Base-by-base conservation (phyloP, 768 basidiomycete species). In the Suillus plorans region DNA sequence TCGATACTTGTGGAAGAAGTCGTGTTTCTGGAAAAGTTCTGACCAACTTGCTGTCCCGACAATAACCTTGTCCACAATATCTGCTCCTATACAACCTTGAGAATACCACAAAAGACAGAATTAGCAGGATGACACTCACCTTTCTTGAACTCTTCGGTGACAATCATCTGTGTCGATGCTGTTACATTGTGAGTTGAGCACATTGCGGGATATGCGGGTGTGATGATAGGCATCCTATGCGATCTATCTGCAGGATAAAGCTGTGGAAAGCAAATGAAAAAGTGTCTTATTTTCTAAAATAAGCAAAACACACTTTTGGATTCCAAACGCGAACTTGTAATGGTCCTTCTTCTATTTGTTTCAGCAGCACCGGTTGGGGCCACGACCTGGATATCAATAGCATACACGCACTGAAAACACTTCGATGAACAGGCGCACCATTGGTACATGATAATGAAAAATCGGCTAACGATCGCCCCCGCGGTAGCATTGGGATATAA, bases 201-300 rank as follows among this genome's bases (percentile, higher is more conserved):
- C 97, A 99, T 99, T 7, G 97, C 90, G 55, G 97, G 97, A 78
- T 98, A 99, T 13, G 97, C 96, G 4, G 97, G 97, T 2, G 97
- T 99, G 70, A 99, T 99, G 72, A 99, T 98, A 14, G 97, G 97
- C 97, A 99, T 99, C 69, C 94, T 86, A 78, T 99, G 97, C n/a
- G 92, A 86, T 64, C 92, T 85, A 76, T 98, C 95, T 65, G 87
- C 87, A 5, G 95, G 95, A 76, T 97, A 98, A 62, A 97, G 76
- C 92, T 96, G 65, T 36, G 25, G 45, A n/a, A 59, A 14, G 22
- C 53, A 39, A 47, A 53, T 72, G 10, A 72, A 61, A 14, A 25
- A 14, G 7, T 3, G 22, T 34, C 8, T 0, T 14, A 28, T 36
- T n/a, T 1, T 7, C 9, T 9, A 5, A 44, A 37, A 41, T 5